phyloP scores from a whole-genome alignment of 2,329 filamentous ascomycete species.

The Xylariaceae sp. region DNA sequence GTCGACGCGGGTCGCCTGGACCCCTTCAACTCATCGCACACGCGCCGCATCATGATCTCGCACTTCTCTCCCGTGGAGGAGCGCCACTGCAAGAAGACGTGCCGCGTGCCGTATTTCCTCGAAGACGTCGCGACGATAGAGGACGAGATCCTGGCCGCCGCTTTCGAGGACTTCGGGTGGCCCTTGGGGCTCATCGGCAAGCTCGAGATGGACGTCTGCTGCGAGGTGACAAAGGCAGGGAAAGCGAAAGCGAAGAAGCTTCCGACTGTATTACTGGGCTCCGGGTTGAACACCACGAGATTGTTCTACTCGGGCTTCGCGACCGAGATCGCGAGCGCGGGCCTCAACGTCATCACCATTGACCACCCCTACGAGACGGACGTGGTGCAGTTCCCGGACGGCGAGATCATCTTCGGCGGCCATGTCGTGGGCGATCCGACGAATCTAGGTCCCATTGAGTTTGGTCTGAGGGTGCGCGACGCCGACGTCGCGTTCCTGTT shows the following conservation, averaged over 20 bases:
- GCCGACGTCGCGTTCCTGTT: constrained; percentile 11
- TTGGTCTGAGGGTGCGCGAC: constrained; percentile 10
- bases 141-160: constrained; percentile 8
- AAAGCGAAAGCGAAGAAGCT: constrained; percentile 1
- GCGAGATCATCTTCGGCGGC: constrained; percentile 14
- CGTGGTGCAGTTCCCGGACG: constrained; percentile 13
- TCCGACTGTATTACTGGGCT: constrained; percentile 10
- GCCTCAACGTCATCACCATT: constrained; percentile 13
- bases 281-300: constrained; percentile 13
- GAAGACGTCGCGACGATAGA: constrained; percentile 9
- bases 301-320: constrained; percentile 13
- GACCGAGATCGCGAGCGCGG: constrained; percentile 11
- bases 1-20: constrained; percentile 10
- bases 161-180: constrained; percentile 10
- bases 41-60: constrained; percentile 12
- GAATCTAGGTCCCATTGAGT: constrained; percentile 8
- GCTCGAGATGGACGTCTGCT: constrained; percentile 14
- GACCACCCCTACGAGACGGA: constrained; percentile 16
- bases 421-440: constrained; percentile 7
- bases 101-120: constrained; percentile 11
- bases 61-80: constrained; percentile 10
- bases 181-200: constrained; percentile 6
- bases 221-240: constrained; percentile 6
- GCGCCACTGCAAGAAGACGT: constrained; percentile 6
- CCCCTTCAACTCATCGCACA: constrained; percentile 11